Percentiles rank a stretch among this genome's conserved stretches.
These are phyloP conservation scores for Zymoseptoria brevis DNA, from an alignment of 2,329 filamentous ascomycete species.

Conservation along the genomic window DNA sequence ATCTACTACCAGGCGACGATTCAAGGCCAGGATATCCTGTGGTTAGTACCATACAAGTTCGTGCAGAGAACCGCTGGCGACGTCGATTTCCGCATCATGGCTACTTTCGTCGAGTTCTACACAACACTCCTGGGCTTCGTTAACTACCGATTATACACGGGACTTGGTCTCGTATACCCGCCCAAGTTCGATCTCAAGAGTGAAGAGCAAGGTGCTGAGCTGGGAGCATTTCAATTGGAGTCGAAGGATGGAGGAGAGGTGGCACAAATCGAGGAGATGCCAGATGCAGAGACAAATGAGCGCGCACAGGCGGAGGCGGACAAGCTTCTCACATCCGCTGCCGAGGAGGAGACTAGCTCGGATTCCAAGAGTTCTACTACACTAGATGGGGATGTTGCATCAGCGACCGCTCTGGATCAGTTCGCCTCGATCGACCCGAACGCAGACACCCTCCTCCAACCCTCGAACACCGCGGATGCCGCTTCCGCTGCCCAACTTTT, in stretches of 20 bases:
- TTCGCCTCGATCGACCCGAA: constrained; percentile 79
- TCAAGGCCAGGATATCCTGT: constrained; percentile 91
- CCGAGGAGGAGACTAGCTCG: constrained; percentile 32
- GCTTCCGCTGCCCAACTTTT: constrained; percentile 70
- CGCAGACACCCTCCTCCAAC: constrained; percentile 80
- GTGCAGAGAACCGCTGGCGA: constrained; percentile 90
- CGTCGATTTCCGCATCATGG: constrained; percentile 98
- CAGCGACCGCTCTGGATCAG: constrained; percentile 62
- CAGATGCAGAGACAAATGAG: constrained; percentile 26
- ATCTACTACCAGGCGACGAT: constrained; percentile 99
- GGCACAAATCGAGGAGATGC: constrained; percentile 19
- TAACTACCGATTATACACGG: constrained; percentile 91
- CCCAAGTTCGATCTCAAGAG: constrained; percentile 83
- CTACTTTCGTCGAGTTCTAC: constrained; percentile 98
- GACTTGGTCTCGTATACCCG: constrained; percentile 85
- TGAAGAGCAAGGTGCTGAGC: constrained; percentile 82
- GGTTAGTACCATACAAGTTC: constrained; percentile 96
- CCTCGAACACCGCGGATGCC: constrained; percentile 49
- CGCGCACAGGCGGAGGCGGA: constrained; percentile 44
- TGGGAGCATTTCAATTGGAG: constrained; percentile 86
- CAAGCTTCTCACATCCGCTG: constrained; percentile 31
- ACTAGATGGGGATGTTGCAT: constrained; percentile 19
- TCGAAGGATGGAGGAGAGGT: constrained; percentile 51
- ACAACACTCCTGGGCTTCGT: constrained; percentile 92
- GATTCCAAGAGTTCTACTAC: constrained; percentile 31